Percentiles rank a stretch among this genome's conserved stretches.
Conservation (phyloP, 2,329 filamentous ascomycete species). For the Neofusicoccum ribis region DNA sequence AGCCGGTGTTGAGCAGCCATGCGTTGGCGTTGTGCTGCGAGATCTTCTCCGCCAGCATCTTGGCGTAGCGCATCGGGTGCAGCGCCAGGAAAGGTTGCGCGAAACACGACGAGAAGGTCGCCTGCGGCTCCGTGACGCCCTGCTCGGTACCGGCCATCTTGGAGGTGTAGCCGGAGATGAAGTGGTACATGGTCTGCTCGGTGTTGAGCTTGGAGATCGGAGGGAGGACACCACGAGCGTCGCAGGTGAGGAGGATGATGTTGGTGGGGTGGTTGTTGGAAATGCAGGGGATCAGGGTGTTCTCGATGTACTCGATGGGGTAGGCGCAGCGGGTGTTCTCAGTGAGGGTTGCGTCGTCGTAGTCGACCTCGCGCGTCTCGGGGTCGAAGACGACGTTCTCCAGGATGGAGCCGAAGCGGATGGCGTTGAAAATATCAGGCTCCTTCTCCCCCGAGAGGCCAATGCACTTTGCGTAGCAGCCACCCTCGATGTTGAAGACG, state of each 20-base stretch:
- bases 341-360: slow-evolving; percentile 90
- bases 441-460: slow-evolving; percentile 98
- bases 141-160: slow-evolving; percentile 99
- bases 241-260: slow-evolving; percentile 97
- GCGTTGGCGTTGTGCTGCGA: slow-evolving; percentile 91
- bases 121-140: slow-evolving; percentile 93
- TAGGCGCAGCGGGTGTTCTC: slow-evolving; percentile 99
- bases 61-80: slow-evolving; percentile 98
- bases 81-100: slow-evolving; percentile 98
- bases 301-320: slow-evolving; percentile 98
- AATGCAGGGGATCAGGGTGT: slow-evolving; percentile 97
- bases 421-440: slow-evolving; percentile 94
- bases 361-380: slow-evolving; percentile 85
- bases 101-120: slow-evolving; percentile 99
- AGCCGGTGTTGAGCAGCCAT: slow-evolving; percentile 98
- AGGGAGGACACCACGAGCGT: slow-evolving; percentile 93
- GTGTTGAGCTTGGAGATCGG: slow-evolving; percentile 96
- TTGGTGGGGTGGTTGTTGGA: slow-evolving; percentile 87
- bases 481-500: slow-evolving; percentile 99
- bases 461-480: slow-evolving; percentile 99
- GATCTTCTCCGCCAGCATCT: slow-evolving; percentile 99
- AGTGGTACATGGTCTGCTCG: slow-evolving; percentile 99
- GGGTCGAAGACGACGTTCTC: slow-evolving; percentile 99
- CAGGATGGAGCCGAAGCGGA: slow-evolving; percentile 93
- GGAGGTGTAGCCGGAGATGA: slow-evolving; percentile 99